phyloP scores from a whole-genome alignment of 306 rosid genomes.

The Gastrolobium bilobum region DNA sequence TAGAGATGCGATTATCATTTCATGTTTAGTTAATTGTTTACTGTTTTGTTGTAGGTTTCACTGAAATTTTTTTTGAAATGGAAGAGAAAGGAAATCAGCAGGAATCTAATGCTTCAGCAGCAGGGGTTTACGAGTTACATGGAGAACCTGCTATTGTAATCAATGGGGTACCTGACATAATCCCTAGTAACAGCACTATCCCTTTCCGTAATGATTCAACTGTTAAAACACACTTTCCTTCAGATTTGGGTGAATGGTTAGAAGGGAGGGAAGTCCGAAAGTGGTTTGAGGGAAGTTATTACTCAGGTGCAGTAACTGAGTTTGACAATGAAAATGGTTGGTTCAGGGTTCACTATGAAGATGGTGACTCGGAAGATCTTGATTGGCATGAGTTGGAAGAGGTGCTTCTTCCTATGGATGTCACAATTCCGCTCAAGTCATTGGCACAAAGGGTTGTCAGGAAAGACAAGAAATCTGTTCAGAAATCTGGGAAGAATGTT shows the following conservation, averaged over 20 bases:
- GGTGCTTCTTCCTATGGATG: slow-evolving; percentile 83
- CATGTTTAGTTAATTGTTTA: slow-evolving; percentile 20
- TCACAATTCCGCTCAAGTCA: slow-evolving; percentile 69
- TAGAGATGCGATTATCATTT: slow-evolving; percentile 22
- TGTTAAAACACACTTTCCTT: slow-evolving; percentile 36
- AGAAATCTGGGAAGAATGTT: slow-evolving; percentile 51
- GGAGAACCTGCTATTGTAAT: slow-evolving; percentile 92
- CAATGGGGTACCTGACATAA: slow-evolving; percentile 72
- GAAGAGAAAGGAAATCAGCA: slow-evolving; percentile 54
- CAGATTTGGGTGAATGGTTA: slow-evolving; percentile 78
- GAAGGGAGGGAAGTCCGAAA: slow-evolving; percentile 85
- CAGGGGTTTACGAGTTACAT: slow-evolving; percentile 61
- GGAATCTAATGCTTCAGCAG: slow-evolving; percentile 50
- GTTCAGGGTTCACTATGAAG: slow-evolving; percentile 87
- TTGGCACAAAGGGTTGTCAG: slow-evolving; percentile 63
- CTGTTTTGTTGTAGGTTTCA: slow-evolving; percentile 33
- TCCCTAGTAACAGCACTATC: slow-evolving; percentile 34
- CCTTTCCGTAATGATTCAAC: slow-evolving; percentile 34
- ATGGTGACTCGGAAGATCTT: slow-evolving; percentile 87
- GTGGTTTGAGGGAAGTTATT: slow-evolving; percentile 73
- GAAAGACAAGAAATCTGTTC: slow-evolving; percentile 56
- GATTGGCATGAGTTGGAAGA: slow-evolving; percentile 83
- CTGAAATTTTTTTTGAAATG: slow-evolving; percentile 48
- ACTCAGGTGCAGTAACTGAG: slow-evolving; percentile 62
- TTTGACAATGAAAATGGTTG: slow-evolving; percentile 74